Conservation (phyloP, 2,329 filamentous ascomycete genomes). For the Diaporthe amygdali region DNA sequence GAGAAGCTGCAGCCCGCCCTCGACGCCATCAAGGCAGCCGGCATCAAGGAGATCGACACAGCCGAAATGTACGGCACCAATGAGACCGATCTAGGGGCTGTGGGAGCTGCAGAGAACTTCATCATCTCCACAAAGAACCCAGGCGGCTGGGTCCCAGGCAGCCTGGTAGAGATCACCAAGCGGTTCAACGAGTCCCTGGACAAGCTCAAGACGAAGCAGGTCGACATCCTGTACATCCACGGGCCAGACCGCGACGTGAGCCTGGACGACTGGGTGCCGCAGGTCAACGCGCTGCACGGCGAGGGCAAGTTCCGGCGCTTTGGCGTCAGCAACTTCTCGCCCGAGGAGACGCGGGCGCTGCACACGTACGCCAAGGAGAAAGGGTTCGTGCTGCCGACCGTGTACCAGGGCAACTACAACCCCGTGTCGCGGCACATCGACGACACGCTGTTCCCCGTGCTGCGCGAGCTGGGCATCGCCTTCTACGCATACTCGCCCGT, state of each 20-base stretch:
- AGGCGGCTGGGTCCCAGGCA: slow-evolving; percentile 10
- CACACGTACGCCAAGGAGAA: slow-evolving; percentile 55
- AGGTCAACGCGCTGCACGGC: slow-evolving; percentile 70
- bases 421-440: slow-evolving; percentile 44
- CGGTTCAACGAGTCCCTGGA: slow-evolving; percentile 13
- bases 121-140: slow-evolving; percentile 23
- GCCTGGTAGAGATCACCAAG: background rate
- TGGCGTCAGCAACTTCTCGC: slow-evolving; percentile 72
- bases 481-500: slow-evolving; percentile 54
- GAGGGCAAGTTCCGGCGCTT: slow-evolving; percentile 71
- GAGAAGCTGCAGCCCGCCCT: slow-evolving; percentile 6
- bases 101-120: slow-evolving; percentile 13
- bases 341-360: slow-evolving; percentile 76
- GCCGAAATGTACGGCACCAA: slow-evolving; percentile 24
- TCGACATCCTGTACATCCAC: slow-evolving; percentile 31
- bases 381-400: slow-evolving; percentile 45
- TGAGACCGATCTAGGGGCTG: slow-evolving; percentile 20
- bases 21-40: slow-evolving; percentile 1
- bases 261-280: slow-evolving; percentile 46
- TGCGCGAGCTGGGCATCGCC: slow-evolving; percentile 44
- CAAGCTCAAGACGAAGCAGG: slow-evolving; percentile 22
- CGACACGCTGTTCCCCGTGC: slow-evolving; percentile 44
- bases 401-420: slow-evolving; percentile 52
- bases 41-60: slow-evolving; percentile 24
- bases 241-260: slow-evolving; percentile 36